Base-by-base conservation (phyloP, 257 asterid species). In the Primulina huaijiensis region DNA sequence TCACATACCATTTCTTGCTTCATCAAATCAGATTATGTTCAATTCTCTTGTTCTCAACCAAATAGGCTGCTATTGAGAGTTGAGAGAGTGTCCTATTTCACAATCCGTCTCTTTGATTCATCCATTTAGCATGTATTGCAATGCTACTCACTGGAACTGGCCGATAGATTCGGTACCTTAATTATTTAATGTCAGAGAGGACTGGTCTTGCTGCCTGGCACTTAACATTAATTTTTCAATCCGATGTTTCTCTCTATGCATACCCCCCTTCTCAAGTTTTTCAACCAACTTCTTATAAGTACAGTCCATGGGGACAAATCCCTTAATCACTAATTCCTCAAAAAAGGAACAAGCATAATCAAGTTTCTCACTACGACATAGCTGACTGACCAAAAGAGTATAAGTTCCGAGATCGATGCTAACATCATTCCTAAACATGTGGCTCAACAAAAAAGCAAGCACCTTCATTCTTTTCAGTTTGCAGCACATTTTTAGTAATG, bases 401-500 rank as follows among this genome's bases (percentile, higher is more conserved):
- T 94, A 94, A 1, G 82, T 85, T 20, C 97, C 96, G 8, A 76
- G 85, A 77, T 89, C 96, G 46, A 88, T 65, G 77, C 90, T 73
- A 34, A 94, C 83, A 58, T 88, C 84, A 31, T 91, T 89, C 70
- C 74, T 78, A 75, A 86, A 87, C 99, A 94, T 89, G 75, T 91
- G 99, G 50, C 60, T 78, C 81, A 94, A 65, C 83, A 94, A 65
- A 83, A 89, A 87, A 6, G 88, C 65, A 56, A 94, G 91, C 79
- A 87, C 96, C 79, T 88, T 94, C 93, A 82, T 84, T 76, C 97
- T 84, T 33, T 74, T 82, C 85, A 89, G 64, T 65, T 66, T 86
- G 79, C 96, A 94, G 76, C 97, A 90, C 99, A 94, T 85, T 75
- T 91, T 94, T 80, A 94, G 50, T 63, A 94, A 70, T 3, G 97